Evolutionary conservation across 345 rosid genomes (phyloP), one percentile per base, ranked within the genome.

Genomic region (Corchorus capsularis): DNA sequence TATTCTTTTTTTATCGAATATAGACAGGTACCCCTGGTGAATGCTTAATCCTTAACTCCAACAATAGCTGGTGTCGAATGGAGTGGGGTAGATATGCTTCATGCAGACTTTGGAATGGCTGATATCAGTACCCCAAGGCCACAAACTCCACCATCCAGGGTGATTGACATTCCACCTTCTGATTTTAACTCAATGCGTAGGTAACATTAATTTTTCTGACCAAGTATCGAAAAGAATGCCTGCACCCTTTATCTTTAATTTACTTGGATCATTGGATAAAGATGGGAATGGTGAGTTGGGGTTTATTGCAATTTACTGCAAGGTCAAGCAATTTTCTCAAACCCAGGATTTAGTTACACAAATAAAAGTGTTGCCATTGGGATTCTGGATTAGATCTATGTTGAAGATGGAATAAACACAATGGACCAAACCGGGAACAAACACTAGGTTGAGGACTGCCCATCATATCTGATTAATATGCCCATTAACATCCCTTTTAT

Each of bases 61-160:
- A 69, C 60, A 54, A 65, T 78, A 88, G 96, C 92, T 67, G 85
- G 87, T 79, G 79, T 81, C 34, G 98, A 93, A 71, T 92, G 97
- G 97, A 71, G 65, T 19, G 90, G 73, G 11, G 55, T 82, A 56
- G 75, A 84, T 73, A 79, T 85, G 79, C 83, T 87, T 77, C 77
- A 62, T 27, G 16, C 82, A 8, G 93, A 92, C 63, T 89, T 92
- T 69, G 90, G 81, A 76, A 87, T 90, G 78, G 84, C 85, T 19
- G 92, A 90, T 60, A 85, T 75, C 62, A 77, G 77, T 78, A 85
- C 85, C 16, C 89, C 89, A 9, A 75, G 75, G 63, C 84, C 88
- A 27, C 96, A 83, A 57, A 84, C 88, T 78, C 87, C 86, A n/a
- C 81, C 90, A 43, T 87, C 89, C 4, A 82, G 56, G 60, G 63